These are phyloP conservation scores for Zarea fungicola DNA, from an alignment of 2,329 filamentous ascomycete species.

Conservation along the genomic window DNA sequence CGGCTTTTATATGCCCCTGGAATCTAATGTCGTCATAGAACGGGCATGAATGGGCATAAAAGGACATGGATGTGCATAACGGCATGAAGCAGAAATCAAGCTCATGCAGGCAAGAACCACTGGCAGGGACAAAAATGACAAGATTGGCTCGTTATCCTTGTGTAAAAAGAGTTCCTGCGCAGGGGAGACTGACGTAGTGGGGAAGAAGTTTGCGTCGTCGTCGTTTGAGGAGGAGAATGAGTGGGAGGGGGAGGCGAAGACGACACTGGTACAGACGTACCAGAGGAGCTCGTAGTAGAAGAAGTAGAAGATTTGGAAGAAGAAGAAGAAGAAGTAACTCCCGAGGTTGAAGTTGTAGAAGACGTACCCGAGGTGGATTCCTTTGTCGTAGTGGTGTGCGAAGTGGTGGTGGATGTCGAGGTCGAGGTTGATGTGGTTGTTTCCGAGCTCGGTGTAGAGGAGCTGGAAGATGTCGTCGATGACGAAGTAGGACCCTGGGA, in stretches of 20 bases:
- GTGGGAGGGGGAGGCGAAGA: slow-evolving; percentile 20
- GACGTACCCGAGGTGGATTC: slow-evolving; percentile 22
- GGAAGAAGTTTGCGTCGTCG: slow-evolving; percentile 15
- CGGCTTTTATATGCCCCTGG: too few species aligned
- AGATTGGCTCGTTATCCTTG: too few species aligned
- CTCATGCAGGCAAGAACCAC: too few species aligned
- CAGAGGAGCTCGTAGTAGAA: slow-evolving; percentile 20
- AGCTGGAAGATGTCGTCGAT: background rate
- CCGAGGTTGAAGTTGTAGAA: slow-evolving; percentile 25
- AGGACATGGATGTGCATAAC: too few species aligned
- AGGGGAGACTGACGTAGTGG: slow-evolving; percentile 21
- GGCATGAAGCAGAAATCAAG: too few species aligned
- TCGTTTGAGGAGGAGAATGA: slow-evolving; percentile 26
- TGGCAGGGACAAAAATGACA: slow-evolving; percentile 20
- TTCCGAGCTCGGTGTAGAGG: background rate
- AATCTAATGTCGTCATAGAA: too few species aligned
- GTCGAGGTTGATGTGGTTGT: slow-evolving; percentile 14
- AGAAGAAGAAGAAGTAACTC: slow-evolving; percentile 17
- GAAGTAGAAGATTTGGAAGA: slow-evolving; percentile 17
- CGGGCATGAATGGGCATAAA: too few species aligned
- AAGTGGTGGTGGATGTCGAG: slow-evolving; percentile 7
- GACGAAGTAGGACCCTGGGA: background rate
- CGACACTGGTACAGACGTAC: slow-evolving; percentile 27
- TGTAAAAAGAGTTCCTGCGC: too few species aligned
- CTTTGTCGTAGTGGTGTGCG: too few species aligned